A percentile compares a stretch with the other conserved stretches of the same genome.
Conservation (phyloP, 176 grass and related monocot species). For the Rhipidocladum racemiflorum region DNA sequence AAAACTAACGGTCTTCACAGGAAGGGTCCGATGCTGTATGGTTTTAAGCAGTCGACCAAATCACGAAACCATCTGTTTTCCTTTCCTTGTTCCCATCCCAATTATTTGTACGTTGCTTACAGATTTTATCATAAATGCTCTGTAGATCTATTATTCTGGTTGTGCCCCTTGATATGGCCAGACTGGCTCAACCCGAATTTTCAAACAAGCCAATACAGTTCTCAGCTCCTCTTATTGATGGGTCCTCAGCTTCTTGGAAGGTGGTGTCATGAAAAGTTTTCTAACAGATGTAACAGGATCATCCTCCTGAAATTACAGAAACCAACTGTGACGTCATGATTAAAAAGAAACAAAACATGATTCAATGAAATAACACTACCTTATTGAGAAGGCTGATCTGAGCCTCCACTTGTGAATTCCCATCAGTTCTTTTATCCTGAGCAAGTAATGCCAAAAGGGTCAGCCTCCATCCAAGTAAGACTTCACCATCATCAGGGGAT, state of each 20-base stretch:
- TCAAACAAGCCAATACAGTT: not conserved
- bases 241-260: conserved; percentile 53
- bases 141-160: not conserved
- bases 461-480: conserved; percentile 74
- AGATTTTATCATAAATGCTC: not conserved
- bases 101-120: conserved; percentile 5
- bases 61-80: not conserved
- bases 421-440: conserved; percentile 36
- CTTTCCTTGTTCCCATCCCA: not conserved
- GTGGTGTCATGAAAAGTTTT: conserved; percentile 67
- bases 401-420: conserved; percentile 35
- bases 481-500: conserved; percentile 45
- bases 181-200: not conserved
- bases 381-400: conserved; percentile 56
- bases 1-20: conserved; percentile 1
- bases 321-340: conserved; percentile 7
- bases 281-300: conserved; percentile 83
- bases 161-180: not conserved
- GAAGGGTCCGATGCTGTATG: not conserved
- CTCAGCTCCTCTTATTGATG: conserved; percentile 38
- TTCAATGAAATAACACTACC: conserved; percentile 47
- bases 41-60: not conserved
- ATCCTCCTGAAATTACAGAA: conserved; percentile 59
- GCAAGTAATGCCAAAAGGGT: conserved; percentile 67
- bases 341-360: conserved; percentile 25